These are phyloP conservation scores for Penicillium tannophilum DNA, from an alignment of 495 filamentous ascomycete genomes.

Conservation along the genomic window DNA sequence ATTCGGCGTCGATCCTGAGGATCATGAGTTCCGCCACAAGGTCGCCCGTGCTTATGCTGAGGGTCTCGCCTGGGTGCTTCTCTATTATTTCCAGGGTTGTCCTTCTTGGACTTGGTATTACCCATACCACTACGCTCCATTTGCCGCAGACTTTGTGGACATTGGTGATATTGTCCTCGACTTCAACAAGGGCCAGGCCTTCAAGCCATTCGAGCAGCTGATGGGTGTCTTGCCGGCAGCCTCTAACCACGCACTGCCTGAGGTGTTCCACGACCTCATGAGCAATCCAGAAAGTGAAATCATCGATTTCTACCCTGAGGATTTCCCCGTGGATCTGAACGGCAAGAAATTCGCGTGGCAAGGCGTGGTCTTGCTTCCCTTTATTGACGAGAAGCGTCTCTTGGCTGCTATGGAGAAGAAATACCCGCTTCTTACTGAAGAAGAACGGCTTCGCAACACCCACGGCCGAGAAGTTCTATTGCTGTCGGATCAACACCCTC, in stretches of 20 bases:
- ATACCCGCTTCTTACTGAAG: slow-evolving; percentile 75
- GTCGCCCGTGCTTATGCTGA: slow-evolving; percentile 94
- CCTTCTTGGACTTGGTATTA: slow-evolving; percentile 99
- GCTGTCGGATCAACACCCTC: slow-evolving; percentile 74
- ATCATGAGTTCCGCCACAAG: slow-evolving; percentile 85
- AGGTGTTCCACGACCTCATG: slow-evolving; percentile 87
- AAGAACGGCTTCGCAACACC: slow-evolving; percentile 79
- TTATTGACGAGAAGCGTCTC: slow-evolving; percentile 90
- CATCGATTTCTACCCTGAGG: slow-evolving; percentile 94
- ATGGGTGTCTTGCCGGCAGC: slow-evolving; percentile 97
- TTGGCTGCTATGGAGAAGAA: slow-evolving; percentile 80
- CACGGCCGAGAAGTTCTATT: slow-evolving; percentile 79
- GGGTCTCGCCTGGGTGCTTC: slow-evolving; percentile 95
- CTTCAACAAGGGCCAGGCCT: slow-evolving; percentile 86
- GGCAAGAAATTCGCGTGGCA: slow-evolving; percentile 99
- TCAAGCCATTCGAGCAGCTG: slow-evolving; percentile 93
- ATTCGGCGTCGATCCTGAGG: slow-evolving; percentile 80
- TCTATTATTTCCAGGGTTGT: slow-evolving; percentile 98
- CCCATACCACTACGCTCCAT: slow-evolving; percentile 97
- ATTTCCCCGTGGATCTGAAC: slow-evolving; percentile 91
- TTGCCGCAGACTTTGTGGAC: slow-evolving; percentile 92
- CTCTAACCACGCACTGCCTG: slow-evolving; percentile 87
- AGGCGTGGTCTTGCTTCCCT: slow-evolving; percentile 89
- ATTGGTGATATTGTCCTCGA: slow-evolving; percentile 74
- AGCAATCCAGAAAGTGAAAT: slow-evolving; percentile 83